These are phyloP conservation scores for Lasiodiplodia citricola DNA, from an alignment of 2,329 filamentous ascomycete genomes.

Conservation along the genomic window DNA sequence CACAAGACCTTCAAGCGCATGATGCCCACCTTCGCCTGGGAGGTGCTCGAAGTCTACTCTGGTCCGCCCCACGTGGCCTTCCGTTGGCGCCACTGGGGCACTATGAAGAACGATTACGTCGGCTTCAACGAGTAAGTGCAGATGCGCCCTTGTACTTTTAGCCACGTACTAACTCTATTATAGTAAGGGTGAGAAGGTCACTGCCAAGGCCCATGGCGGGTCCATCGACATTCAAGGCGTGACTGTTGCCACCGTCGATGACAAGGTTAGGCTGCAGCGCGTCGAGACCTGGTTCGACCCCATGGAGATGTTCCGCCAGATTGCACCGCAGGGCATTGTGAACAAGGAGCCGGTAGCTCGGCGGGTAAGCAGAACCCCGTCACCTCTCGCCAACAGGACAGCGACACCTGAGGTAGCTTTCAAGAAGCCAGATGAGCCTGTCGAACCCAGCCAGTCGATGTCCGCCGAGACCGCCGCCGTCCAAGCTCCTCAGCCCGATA, in stretches of 20 bases:
- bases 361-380: constrained; percentile 33
- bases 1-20: constrained; percentile 75
- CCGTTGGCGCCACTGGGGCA: constrained; percentile 71
- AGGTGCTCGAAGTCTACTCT: constrained; percentile 71
- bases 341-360: constrained; percentile 50
- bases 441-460: neutral
- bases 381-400: constrained; percentile 31
- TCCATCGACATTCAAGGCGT: constrained; percentile 68
- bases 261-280: constrained; percentile 61
- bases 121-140: constrained; percentile 65
- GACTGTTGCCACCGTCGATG: constrained; percentile 66
- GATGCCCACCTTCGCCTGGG: constrained; percentile 76
- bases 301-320: constrained; percentile 70
- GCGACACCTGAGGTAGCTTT: constrained; percentile 5
- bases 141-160: too few relatives aligned
- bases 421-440: neutral
- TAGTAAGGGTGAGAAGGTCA: constrained; percentile 68
- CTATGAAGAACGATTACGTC: constrained; percentile 70
- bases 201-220: constrained; percentile 64
- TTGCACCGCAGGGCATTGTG: constrained; percentile 57
- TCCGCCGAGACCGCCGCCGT: neutral
- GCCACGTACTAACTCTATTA: neutral
- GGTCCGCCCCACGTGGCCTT: constrained; percentile 68
- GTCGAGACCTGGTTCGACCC: constrained; percentile 72
- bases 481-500: neutral